Evolutionary conservation across 768 basidiomycete genomes (phyloP).

Genomic region (Russula emetica): DNA sequence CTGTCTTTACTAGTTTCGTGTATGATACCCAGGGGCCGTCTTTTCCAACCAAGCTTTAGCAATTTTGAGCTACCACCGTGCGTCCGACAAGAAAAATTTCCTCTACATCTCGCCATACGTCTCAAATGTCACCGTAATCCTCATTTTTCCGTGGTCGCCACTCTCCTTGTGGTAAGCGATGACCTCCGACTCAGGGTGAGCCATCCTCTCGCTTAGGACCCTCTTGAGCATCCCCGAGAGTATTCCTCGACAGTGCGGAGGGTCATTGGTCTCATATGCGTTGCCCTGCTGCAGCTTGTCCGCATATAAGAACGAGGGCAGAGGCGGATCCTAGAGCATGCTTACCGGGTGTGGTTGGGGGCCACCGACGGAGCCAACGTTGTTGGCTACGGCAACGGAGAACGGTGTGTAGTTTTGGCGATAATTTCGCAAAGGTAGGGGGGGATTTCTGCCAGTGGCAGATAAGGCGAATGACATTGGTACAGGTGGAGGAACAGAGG

Average conservation of each 20-base stretch:
- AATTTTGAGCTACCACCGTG: neutral
- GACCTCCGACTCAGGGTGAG: neutral
- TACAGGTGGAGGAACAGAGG: neutral
- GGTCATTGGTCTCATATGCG: neutral
- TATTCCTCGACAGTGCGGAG: neutral
- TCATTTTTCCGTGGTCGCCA: neutral
- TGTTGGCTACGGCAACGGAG: neutral
- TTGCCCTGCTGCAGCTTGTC: neutral
- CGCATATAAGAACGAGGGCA: neutral
- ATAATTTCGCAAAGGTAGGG: neutral
- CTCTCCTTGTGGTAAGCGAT: neutral
- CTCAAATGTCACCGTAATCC: neutral
- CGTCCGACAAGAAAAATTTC: neutral
- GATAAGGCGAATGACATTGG: neutral
- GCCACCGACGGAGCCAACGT: neutral
- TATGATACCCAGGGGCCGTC: no score
- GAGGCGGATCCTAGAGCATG: neutral
- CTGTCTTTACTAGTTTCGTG: no score
- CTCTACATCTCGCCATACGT: neutral
- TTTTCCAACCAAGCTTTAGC: no score
- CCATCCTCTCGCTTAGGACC: neutral
- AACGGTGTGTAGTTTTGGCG: neutral
- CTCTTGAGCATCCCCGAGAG: neutral
- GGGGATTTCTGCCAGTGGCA: neutral
- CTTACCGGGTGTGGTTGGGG: neutral